These are phyloP conservation scores for Triticum urartu DNA, from an alignment of 176 grass and related monocot species.

Conservation along the genomic window DNA sequence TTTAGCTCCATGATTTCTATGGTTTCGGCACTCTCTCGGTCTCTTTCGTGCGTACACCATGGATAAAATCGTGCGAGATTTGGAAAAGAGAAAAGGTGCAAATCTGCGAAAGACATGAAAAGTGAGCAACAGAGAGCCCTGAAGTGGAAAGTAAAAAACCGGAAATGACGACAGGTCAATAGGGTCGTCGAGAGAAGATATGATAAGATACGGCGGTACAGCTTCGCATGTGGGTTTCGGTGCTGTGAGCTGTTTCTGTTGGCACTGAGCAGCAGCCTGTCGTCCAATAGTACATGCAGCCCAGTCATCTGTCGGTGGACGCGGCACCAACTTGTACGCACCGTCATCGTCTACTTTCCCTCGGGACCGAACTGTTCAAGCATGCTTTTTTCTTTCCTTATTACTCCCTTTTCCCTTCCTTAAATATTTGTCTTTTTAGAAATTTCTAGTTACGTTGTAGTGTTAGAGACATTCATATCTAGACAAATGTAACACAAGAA, in stretches of 20 bases:
- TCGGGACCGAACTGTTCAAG: background rate
- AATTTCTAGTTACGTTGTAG: too few species aligned
- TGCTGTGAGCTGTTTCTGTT: slow-evolving; percentile 5
- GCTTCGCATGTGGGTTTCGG: background rate
- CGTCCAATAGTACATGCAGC: slow-evolving; percentile 35
- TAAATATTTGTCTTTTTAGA: too few species aligned
- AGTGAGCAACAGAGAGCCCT: background rate
- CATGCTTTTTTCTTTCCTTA: background rate
- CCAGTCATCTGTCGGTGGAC: slow-evolving; percentile 43
- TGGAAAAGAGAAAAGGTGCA: background rate
- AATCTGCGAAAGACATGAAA: background rate
- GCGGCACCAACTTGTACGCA: slow-evolving; percentile 24
- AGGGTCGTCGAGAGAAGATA: background rate
- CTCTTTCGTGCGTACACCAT: background rate
- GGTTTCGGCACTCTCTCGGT: background rate
- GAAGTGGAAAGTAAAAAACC: background rate
- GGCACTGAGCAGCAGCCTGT: slow-evolving; percentile 5
- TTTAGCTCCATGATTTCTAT: too few species aligned
- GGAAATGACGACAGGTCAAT: background rate
- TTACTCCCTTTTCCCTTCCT: too few species aligned
- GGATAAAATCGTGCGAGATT: background rate
- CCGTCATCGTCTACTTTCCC: background rate
- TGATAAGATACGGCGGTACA: background rate
- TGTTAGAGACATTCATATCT: too few species aligned
- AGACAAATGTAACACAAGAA: too few species aligned